Percentiles rank a stretch among this genome's conserved stretches.
Evolutionary conservation across 768 basidiomycete genomes (phyloP).

Genomic region (Mycena latifolia): DNA sequence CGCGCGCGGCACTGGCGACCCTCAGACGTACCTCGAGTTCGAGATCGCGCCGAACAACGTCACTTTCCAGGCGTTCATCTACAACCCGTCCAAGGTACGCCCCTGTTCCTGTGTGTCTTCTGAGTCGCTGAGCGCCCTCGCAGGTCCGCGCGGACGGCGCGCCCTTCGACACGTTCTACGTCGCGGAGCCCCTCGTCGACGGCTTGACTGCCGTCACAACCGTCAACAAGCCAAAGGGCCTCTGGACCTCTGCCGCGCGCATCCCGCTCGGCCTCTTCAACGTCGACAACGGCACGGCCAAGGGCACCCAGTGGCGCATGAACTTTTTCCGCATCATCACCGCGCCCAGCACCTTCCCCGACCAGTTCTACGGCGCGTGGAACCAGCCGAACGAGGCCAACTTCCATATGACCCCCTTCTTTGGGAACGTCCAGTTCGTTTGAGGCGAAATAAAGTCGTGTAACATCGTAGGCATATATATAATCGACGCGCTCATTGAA

Average conservation of each 20-base stretch:
- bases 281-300: constrained; percentile 28
- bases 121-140: no score
- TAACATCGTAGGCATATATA: no score
- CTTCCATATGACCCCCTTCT: constrained; percentile 31
- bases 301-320: constrained; percentile 35
- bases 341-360: constrained; percentile 24
- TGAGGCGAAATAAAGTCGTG: no score
- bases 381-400: constrained; percentile 27
- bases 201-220: constrained; percentile 30
- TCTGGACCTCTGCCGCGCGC: constrained; percentile 30
- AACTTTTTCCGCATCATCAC: constrained; percentile 36
- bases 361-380: constrained; percentile 34
- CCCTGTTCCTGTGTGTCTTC: neutral
- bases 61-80: constrained; percentile 34
- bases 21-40: constrained; percentile 31
- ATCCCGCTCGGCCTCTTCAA: constrained; percentile 35
- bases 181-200: constrained; percentile 24
- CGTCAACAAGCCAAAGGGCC: constrained; percentile 29
- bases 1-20: constrained; percentile 15
- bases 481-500: neutral
- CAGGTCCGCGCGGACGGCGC: constrained; percentile 30
- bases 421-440: constrained; percentile 10
- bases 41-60: constrained; percentile 33
- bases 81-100: constrained; percentile 33
- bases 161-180: constrained; percentile 30